phyloP scores from a whole-genome alignment of 192 early-diverging fungal species.

The Backusella macrospora region DNA sequence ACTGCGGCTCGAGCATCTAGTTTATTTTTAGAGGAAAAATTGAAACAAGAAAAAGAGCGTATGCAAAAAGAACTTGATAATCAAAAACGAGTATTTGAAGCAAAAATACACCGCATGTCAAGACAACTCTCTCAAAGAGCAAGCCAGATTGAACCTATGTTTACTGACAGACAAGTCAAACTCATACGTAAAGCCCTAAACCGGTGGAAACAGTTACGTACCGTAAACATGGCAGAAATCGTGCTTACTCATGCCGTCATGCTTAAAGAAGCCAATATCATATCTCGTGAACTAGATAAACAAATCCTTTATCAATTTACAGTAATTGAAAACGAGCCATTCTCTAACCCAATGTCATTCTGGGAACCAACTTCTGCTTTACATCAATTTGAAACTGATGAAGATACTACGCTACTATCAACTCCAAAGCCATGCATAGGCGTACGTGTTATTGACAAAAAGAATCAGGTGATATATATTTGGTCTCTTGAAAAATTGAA shows the following conservation, averaged over 20 bases:
- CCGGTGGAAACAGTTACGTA: constrained; percentile 56
- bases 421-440: constrained; percentile 55
- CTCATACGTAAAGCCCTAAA: constrained; percentile 43
- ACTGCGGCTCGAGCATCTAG: constrained; percentile 32
- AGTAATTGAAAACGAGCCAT: constrained; percentile 63
- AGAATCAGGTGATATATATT: constrained; percentile 55
- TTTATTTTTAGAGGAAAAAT: constrained; percentile 42
- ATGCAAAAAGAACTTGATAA: constrained; percentile 53
- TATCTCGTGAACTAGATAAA: constrained; percentile 79
- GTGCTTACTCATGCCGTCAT: constrained; percentile 70
- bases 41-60: constrained; percentile 52
- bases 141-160: constrained; percentile 43
- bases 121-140: constrained; percentile 39
- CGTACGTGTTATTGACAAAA: constrained; percentile 57
- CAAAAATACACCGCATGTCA: constrained; percentile 50
- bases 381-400: constrained; percentile 52
- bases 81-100: constrained; percentile 58
- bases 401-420: constrained; percentile 44
- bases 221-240: constrained; percentile 63
- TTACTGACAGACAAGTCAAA: constrained; percentile 48
- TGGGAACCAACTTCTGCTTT: constrained; percentile 54
- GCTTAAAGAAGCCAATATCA: constrained; percentile 92
- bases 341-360: constrained; percentile 51
- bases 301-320: constrained; percentile 84
- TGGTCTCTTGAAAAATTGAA: constrained; percentile 48